Evolutionary conservation across 2,329 filamentous ascomycete species (phyloP), one percentile per base, ranked within the genome.

Genomic region (Chaetomiaceae sp.): DNA sequence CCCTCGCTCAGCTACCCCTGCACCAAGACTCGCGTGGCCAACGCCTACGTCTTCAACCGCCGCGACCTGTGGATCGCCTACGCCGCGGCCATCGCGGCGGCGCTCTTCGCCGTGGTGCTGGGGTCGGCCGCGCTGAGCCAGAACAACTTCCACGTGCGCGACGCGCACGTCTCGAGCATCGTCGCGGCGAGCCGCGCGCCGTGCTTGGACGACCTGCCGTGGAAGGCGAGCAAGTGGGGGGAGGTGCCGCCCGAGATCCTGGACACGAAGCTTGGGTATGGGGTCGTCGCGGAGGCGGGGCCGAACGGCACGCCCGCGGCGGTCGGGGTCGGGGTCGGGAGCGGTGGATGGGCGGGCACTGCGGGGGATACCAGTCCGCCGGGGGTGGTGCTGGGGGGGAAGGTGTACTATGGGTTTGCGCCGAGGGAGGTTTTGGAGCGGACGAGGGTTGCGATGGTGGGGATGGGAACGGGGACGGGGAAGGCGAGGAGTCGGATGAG

Each of bases 181-280:
- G 65, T 73, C n/a, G 70, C 71, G 2, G 70, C 72, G 11, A 73
- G 71, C 14, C 61, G 72, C 23, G 72, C 71, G 1, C 66, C 65
- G 1, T 68, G 68, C n/a, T 62, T 73, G 3, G 71, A 74, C 42
- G 65, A 62, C 42, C 57, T 73, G 20, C 62, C 57, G 14, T 63
- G 61, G 61, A 58, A 54, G 49, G 47, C 41, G 13, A 48, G 32
- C 21, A 54, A 56, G 46, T 62, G 61, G 61, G 58, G 59, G 1
- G 56, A 59, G 33, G 61, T 65, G 23, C 58, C 63, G 13, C 16
- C 14, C 5, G 61, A 62, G 36, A 58, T 66, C 2, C 55, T 61
- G 23, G 49, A 56, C 4, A 52, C 56, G 1, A 41, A 46, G 43
- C 50, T 66, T 11, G 64, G 65, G 2, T 67, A 66, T 6, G 65